A percentile compares a stretch with the other conserved stretches of the same genome.
Evolutionary conservation across 176 grass and related monocot species (phyloP).

Genomic region (Triticum monococcum): DNA sequence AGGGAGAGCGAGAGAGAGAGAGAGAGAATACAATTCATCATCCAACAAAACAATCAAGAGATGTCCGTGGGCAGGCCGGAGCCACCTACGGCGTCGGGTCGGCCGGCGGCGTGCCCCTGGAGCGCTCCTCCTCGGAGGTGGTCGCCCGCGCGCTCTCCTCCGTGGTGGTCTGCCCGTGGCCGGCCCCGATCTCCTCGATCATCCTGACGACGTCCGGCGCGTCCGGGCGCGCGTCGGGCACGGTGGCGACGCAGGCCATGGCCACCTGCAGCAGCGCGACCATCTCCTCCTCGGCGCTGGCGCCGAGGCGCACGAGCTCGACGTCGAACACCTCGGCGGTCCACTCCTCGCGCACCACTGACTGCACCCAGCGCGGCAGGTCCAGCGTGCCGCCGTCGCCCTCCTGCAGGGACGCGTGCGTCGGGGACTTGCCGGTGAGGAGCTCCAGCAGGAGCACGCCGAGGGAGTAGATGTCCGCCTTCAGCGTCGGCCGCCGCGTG

Average conservation of each 20-base stretch:
- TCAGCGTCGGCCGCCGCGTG: slow-evolving; percentile 65
- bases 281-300: slow-evolving; percentile 97
- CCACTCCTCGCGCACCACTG: slow-evolving; percentile 97
- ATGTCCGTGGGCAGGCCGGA: no score
- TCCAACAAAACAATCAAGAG: background rate
- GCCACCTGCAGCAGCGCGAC: slow-evolving; percentile 92
- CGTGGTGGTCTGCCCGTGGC: slow-evolving; percentile 37
- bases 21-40: background rate
- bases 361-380: slow-evolving; percentile 94
- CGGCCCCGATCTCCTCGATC: slow-evolving; percentile 78
- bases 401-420: slow-evolving; percentile 60
- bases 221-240: slow-evolving; percentile 72
- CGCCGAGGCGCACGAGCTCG: slow-evolving; percentile 79
- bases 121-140: slow-evolving; percentile 52
- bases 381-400: slow-evolving; percentile 82
- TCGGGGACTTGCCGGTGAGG: slow-evolving; percentile 82
- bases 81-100: slow-evolving; percentile 25
- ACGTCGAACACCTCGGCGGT: slow-evolving; percentile 99
- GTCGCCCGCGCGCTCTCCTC: slow-evolving; percentile 47
- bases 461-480: slow-evolving; percentile 90
- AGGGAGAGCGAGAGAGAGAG: no score
- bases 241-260: slow-evolving; percentile 75
- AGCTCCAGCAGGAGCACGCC: slow-evolving; percentile 90
- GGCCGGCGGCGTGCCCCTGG: slow-evolving; percentile 48
- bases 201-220: slow-evolving; percentile 59